Evolutionary conservation across 768 basidiomycete genomes (phyloP), one percentile per base, ranked within the genome.

Genomic region (Leucocoprinus leucothites): DNA sequence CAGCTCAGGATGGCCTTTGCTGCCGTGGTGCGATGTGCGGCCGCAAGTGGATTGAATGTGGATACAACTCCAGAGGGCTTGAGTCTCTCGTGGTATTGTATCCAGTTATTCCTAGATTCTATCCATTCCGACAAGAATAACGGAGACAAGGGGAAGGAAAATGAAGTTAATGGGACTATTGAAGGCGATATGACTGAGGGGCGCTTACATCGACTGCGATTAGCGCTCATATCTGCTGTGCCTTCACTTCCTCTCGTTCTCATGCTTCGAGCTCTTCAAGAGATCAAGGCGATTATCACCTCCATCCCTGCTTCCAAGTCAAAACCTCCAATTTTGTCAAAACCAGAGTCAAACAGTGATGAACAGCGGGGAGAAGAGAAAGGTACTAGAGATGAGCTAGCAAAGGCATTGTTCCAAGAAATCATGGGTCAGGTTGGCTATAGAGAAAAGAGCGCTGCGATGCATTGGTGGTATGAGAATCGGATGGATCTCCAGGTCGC

Each of bases 1-100:
- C 93, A 94, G 63, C 76, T 94, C 7, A 71, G 86, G 25, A 75
- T 91, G 38, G 91, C 93, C 5, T 92, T 81, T 63, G 74, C 86
- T n/a, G 80, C 86, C 6, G 75, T 93, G 11, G 82, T 90, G 22
- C 73, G 78, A 57, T 79, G 82, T 52, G 86, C 88, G 0, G 74
- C 75, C 36, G 72, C 76, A 1, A 72, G 72, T 48, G 67, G 73
- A 40, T 60, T 62, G 35, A 34, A 63, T 5, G 43, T 53, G 13
- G 48, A 61, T 36, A 40, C 58, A 19, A 52, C 48, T 24, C 31
- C 67, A 35, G 64, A 65, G 36, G 60, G 61, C 56, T 64, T 77
- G 47, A 71, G 78, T 0, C 74, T 89, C n/a, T 82, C 83, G 3
- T 87, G 86, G 82, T 79, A 85, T 62, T 89, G 85, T 69, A 70